Evolutionary conservation across 106 monocot species (phyloP), one percentile per base, ranked within the genome.

Genomic region (Allium fistulosum): DNA sequence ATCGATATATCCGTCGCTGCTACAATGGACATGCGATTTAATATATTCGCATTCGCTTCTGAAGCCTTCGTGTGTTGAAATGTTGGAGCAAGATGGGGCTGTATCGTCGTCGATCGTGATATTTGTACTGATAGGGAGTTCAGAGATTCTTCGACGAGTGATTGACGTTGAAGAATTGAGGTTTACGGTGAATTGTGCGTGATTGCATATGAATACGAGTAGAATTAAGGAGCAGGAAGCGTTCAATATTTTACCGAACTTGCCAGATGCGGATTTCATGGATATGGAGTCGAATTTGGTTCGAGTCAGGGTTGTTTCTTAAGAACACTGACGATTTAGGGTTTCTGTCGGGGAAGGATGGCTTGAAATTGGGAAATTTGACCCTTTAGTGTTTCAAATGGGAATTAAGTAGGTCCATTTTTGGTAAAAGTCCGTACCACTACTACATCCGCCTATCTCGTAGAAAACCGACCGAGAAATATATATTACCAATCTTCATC

Each of bases 1-100:
- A 60, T 97, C 80, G 65, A 97, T 59, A 78, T 86, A 83, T 4
- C 96, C 89, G 8, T 79, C 88, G 5, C 92, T 82, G 9, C 55
- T 76, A 62, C 91, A 92, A 50, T 84, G 72, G 10, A 58, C 57
- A 60, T 88, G 75, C 13, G 92, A 66, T 64, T 66, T 78, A 13
- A 97, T 53, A 75, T 89, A 97, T 10, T 84, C 88, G 70, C 96
- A 97, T 58, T 62, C 65, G 63, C 60, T 64, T 2, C 57, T 65
- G 58, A 80, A 90, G 12, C 87, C 90, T 17, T 64, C 52, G 67
- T 88, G 90, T 11, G 65, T 72, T 22, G 58, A 27, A n/a, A 94
- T 59, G 4, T 81, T 87, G 8, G 68, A 22, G 62, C 94, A 94
- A 14, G 73, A 72, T 7, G 62, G 74, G 2, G 88, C 59, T 10